Percentiles rank a stretch among this genome's conserved stretches.
phyloP scores from a whole-genome alignment of 2,329 filamentous ascomycete genomes.

The Ramularia endophylla region DNA sequence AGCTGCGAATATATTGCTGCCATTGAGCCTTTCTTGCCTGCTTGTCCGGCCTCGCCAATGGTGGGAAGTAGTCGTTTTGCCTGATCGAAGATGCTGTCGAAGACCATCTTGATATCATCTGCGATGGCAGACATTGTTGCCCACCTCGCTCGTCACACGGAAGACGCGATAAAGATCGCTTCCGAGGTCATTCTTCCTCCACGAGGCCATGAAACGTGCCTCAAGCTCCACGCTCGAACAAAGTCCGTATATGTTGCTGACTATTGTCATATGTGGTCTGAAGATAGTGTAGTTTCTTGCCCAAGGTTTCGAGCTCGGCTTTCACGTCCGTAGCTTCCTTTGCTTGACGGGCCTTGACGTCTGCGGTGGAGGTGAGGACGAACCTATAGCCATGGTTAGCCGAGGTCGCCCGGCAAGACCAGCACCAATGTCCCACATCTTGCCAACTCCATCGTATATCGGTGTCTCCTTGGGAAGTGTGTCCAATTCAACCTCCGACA shows the following conservation, averaged over 20 bases:
- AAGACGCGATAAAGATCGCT: no score
- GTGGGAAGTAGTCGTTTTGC: no score
- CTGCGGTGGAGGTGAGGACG: slow-evolving; percentile 65
- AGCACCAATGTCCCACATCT: slow-evolving; percentile 61
- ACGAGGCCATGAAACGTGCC: no score
- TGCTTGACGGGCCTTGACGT: slow-evolving; percentile 69
- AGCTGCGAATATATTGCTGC: no score
- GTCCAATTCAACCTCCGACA: slow-evolving; percentile 80
- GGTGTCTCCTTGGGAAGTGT: slow-evolving; percentile 67
- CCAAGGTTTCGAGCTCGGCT: slow-evolving; percentile 70
- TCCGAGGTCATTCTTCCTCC: no score
- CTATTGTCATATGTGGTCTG: slow-evolving; percentile 96
- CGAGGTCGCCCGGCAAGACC: slow-evolving; percentile 8
- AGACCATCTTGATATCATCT: no score
- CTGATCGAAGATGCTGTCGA: no score
- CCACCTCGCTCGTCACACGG: no score
- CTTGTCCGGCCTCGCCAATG: no score
- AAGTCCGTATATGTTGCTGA: slow-evolving; percentile 81
- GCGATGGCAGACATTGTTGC: no score
- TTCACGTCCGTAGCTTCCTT: slow-evolving; percentile 69
- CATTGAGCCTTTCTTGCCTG: no score
- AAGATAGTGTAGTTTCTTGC: slow-evolving; percentile 86
- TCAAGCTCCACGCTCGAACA: slow-evolving; percentile 53
- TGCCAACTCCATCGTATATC: slow-evolving; percentile 92
- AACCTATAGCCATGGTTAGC: slow-evolving; percentile 59